Percentiles rank a stretch among this genome's conserved stretches.
These are phyloP conservation scores for Staphylotrichum longicolle DNA, from an alignment of 495 filamentous ascomycete species.

Conservation along the genomic window DNA sequence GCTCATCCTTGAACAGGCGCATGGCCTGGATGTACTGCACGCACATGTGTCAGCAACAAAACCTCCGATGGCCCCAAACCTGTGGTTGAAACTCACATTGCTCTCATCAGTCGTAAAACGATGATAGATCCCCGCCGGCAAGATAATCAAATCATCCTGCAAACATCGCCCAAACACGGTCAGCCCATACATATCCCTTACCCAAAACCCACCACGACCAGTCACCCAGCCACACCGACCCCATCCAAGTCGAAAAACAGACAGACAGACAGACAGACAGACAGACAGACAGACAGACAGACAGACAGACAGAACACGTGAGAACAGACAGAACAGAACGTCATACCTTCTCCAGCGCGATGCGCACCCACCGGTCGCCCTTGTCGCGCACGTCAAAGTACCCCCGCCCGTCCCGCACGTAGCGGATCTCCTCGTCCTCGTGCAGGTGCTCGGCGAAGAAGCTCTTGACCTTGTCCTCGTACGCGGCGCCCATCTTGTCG, in stretches of 20 bases:
- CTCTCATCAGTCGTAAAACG: conserved; percentile 90
- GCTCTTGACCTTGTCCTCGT: conserved; percentile 85
- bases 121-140: conserved; percentile 97
- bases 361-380: conserved; percentile 78
- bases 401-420: conserved; percentile 83
- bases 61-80: not conserved
- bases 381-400: conserved; percentile 88
- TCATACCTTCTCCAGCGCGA: conserved; percentile 60
- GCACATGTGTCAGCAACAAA: not conserved
- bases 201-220: too few species aligned
- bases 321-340: too few species aligned
- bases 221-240: too few species aligned
- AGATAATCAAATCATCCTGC: conserved; percentile 66
- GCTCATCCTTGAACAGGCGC: conserved; percentile 97
- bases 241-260: not conserved
- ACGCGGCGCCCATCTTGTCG: conserved; percentile 75
- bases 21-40: conserved; percentile 89
- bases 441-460: conserved; percentile 97
- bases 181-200: not conserved
- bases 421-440: conserved; percentile 99
- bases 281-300: not conserved
- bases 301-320: not conserved
- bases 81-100: conserved; percentile 62
- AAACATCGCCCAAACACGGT: not conserved
- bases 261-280: not conserved